These are phyloP conservation scores for Penicillium sp. DNA, from an alignment of 2,329 filamentous ascomycete species.

Conservation along the genomic window DNA sequence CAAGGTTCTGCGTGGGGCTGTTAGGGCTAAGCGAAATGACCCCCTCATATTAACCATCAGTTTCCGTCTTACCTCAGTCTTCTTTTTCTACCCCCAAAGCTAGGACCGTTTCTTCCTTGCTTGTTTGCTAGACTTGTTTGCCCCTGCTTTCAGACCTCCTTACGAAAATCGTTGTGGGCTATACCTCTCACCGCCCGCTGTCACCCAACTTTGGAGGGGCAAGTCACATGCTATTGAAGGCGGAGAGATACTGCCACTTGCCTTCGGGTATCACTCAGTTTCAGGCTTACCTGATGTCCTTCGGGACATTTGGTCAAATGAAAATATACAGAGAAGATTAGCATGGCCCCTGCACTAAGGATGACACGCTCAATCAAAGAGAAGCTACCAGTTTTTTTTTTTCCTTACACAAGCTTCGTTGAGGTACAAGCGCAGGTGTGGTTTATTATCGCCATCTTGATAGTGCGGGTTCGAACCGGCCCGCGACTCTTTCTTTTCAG, in stretches of 20 bases:
- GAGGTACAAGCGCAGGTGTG: slow-evolving; percentile 7
- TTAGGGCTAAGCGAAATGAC: neutral
- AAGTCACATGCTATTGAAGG: neutral
- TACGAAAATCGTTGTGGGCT: neutral
- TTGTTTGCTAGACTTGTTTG: neutral
- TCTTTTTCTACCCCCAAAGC: neutral
- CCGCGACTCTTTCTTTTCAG: neutral
- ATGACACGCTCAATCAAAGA: slow-evolving; percentile 87
- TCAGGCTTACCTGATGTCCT: slow-evolving; percentile 24
- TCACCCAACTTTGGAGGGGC: neutral
- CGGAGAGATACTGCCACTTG: slow-evolving; percentile 2
- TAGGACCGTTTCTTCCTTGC: neutral
- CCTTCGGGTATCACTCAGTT: neutral
- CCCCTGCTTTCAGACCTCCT: neutral
- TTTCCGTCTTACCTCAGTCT: neutral
- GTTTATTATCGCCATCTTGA: neutral
- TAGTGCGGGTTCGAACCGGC: neutral
- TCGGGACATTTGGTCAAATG: slow-evolving; percentile 59
- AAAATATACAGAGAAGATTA: slow-evolving; percentile 73
- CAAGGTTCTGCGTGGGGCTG: neutral
- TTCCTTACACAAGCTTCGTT: slow-evolving; percentile 16
- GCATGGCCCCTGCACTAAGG: slow-evolving; percentile 86
- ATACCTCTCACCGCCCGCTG: neutral
- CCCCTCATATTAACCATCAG: neutral
- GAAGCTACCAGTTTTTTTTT: slow-evolving; percentile 66